These are phyloP conservation scores for Rhinocladiella similis DNA, from an alignment of 2,329 filamentous ascomycete species.

Conservation along the genomic window DNA sequence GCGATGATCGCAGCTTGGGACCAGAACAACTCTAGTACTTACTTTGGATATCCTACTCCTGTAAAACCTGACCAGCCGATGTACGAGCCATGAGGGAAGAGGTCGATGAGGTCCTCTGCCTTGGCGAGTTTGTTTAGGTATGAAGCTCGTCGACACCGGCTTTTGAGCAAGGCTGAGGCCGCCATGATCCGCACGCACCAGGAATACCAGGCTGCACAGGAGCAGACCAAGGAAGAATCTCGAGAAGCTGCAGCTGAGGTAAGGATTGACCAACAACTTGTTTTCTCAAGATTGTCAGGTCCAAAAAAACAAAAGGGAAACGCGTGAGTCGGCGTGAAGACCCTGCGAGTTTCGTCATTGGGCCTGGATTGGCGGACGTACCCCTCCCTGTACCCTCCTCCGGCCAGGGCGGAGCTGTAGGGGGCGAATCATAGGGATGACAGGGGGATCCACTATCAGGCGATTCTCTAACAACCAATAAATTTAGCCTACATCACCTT, in stretches of 20 bases:
- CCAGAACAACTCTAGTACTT: slow-evolving; percentile 36
- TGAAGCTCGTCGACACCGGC: slow-evolving; percentile 72
- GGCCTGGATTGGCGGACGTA: background rate
- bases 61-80: slow-evolving; percentile 92
- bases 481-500: background rate
- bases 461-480: background rate
- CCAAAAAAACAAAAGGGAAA: background rate
- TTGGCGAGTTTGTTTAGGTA: slow-evolving; percentile 78
- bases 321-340: background rate
- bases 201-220: background rate
- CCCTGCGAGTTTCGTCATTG: background rate
- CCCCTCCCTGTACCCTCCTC: background rate
- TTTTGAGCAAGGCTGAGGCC: slow-evolving; percentile 73
- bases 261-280: background rate
- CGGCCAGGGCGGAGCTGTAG: background rate
- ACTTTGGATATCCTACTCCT: slow-evolving; percentile 87
- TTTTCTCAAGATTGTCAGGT: background rate
- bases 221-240: background rate
- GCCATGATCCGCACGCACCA: slow-evolving; percentile 40
- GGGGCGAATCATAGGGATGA: background rate
- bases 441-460: background rate
- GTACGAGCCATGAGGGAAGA: slow-evolving; percentile 83
- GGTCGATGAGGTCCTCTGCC: slow-evolving; percentile 74
- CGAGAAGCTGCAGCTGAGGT: background rate
- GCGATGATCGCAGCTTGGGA: too few relatives aligned